These are phyloP conservation scores for Alternaria angustiovoidea DNA, from an alignment of 2,329 filamentous ascomycete species.

Conservation along the genomic window DNA sequence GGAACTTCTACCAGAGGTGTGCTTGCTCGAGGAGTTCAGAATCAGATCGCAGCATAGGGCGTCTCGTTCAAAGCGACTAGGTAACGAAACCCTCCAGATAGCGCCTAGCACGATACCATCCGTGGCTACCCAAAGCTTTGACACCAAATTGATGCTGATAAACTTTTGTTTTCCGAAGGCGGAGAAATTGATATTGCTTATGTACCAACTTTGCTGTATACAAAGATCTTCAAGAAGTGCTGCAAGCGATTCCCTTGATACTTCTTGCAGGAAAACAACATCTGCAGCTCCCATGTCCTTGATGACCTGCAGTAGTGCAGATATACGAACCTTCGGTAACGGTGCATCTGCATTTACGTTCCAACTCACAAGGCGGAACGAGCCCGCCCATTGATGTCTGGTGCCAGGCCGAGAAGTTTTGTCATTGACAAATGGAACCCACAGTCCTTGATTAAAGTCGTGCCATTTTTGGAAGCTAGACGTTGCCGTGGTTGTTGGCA, in stretches of 20 bases:
- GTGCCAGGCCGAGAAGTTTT: background rate
- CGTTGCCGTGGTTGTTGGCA: conserved; percentile 2
- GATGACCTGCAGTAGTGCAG: conserved; percentile 1
- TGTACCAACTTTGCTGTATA: conserved; percentile 10
- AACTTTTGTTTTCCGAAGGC: conserved; percentile 5
- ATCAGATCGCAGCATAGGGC: conserved; percentile 10
- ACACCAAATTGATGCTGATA: conserved; percentile 5
- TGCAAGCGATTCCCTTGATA: background rate
- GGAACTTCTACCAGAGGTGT: background rate
- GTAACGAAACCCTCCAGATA: conserved; percentile 4
- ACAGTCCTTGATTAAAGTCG: background rate
- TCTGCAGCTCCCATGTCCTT: background rate
- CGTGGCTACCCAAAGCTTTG: background rate
- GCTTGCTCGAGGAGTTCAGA: conserved; percentile 3
- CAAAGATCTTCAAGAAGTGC: conserved; percentile 3
- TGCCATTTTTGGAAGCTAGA: conserved; percentile 12
- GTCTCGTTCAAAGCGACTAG: conserved; percentile 12
- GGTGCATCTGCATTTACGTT: conserved; percentile 4
- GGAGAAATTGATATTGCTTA: background rate
- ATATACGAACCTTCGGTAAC: conserved; percentile 5
- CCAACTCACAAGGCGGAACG: conserved; percentile 11
- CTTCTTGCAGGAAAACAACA: conserved; percentile 12
- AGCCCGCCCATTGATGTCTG: conserved; percentile 6
- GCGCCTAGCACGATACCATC: background rate
- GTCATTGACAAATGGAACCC: background rate